Evolutionary conservation across 2,329 filamentous ascomycete species (phyloP), one percentile per base, ranked within the genome.

Genomic region (Colletotrichum sp.): DNA sequence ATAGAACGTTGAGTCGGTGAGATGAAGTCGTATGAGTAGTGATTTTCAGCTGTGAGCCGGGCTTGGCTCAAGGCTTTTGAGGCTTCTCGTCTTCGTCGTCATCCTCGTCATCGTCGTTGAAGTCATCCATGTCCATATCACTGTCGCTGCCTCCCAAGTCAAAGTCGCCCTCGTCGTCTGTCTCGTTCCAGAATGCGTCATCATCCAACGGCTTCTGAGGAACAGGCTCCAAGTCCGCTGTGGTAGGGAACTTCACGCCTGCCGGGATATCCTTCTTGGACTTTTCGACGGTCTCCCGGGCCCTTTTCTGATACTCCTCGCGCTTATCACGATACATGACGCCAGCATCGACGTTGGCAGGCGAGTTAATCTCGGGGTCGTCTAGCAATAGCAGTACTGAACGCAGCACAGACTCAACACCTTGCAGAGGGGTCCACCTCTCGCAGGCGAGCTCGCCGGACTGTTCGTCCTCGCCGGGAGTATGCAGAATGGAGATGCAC

Each of bases 401-500:
- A 77, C 98, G 95, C 21, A 99, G 91, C 44, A 99, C 96, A 4
- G 96, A 98, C 87, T 99, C 97, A 64, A 98, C 96, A 24, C 96
- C 95, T 84, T 99, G 96, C 6, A 97, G 93, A 2, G 97, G 96
- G 8, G 95, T 96, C 96, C 96, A 99, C 74, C 96, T 94, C 86
- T 99, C 97, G 75, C 94, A 94, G 8, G 97, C 96, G 52, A 91
- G 87, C 86, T 99, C 96, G 77, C 97, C 97, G 0, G 96, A 98
- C 89, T 96, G 96, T 80, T 94, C 92, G 82, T 99, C 96, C 77
- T 98, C 95, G 79, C 97, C 97, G 0, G 97, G 96, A 21, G 92
- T 91, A 85, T 99, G 96, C 13, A 99, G 92, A 81, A 99, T 99
- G 62, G 96, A 98, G 83, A 99, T 99, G 88, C 97, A 99, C 60